Evolutionary conservation across 2,329 filamentous ascomycete genomes (phyloP).

Genomic region (Beauveria australis): DNA sequence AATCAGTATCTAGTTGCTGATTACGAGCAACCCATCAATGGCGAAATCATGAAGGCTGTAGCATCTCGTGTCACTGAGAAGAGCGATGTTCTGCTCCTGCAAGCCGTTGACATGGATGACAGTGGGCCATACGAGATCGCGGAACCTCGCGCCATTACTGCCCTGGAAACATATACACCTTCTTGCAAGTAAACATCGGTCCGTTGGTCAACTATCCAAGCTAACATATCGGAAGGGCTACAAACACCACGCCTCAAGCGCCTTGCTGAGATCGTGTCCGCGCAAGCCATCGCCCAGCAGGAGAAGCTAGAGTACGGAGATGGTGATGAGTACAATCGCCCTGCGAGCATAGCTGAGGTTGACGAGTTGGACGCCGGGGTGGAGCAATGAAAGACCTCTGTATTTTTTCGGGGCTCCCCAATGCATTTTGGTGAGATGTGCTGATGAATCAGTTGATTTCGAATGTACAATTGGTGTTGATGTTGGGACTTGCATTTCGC

Average conservation of each 20-base stretch:
- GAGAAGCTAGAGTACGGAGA: constrained; percentile 63
- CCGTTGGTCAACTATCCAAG: neutral
- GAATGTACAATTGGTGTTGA: constrained; percentile 11
- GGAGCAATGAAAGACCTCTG: constrained; percentile 14
- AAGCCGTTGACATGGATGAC: constrained; percentile 98
- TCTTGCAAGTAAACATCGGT: constrained; percentile 61
- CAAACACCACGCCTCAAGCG: constrained; percentile 94
- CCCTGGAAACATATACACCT: constrained; percentile 94
- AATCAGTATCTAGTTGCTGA: constrained; percentile 98
- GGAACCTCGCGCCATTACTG: constrained; percentile 90
- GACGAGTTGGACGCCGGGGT: constrained; percentile 35
- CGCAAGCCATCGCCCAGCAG: constrained; percentile 92
- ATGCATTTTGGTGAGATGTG: neutral
- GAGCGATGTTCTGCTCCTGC: constrained; percentile 87
- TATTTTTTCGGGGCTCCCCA: neutral
- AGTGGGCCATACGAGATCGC: constrained; percentile 98
- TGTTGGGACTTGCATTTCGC: constrained; percentile 8
- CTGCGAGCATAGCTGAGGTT: constrained; percentile 42
- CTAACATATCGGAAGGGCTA: constrained; percentile 53
- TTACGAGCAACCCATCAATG: constrained; percentile 98
- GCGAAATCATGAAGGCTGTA: constrained; percentile 99
- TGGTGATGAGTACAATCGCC: constrained; percentile 38
- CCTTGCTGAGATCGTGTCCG: constrained; percentile 94
- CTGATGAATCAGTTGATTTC: constrained; percentile 4
- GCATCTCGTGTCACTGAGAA: constrained; percentile 96